Base-by-base conservation (phyloP, 2,329 filamentous ascomycete genomes). In the Rosellinia necatrix region DNA sequence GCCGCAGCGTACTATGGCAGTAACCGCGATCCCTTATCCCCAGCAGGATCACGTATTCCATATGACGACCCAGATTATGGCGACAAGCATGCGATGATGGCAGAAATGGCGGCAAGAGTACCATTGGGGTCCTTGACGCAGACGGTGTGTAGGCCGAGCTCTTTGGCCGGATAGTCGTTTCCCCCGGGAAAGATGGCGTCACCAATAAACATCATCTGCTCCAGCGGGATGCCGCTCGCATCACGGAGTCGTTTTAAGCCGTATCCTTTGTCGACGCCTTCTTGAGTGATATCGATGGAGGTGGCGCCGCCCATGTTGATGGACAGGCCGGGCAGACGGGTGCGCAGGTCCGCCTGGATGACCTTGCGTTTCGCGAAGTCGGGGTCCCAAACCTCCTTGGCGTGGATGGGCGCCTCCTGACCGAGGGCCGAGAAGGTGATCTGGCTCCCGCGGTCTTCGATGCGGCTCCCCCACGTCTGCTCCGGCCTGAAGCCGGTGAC, bases 371-470 rank as follows among this genome's bases (percentile, higher is more conserved):
- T 75, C 22, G 66, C 71, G 54, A 75, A 74, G 49, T 74, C 67
- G 1, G 73, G 71, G 47, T 76, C 74, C 73, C 74, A 76, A 21
- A 51, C 48, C 59, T 73, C 64, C 61, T 75, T 76, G 10, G 61
- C 70, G 6, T 38, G 32, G 7, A 73, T 62, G n/a, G 74, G 73
- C 6, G 74, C 72, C 56, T 73, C 57, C 62, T 75, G 74, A 37
- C 74, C 74, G 1, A 76, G 72, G 2, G 73, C 73, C 1, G 73
- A 75, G 60, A 75, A 74, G 10, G 73, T 76, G 49, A 75, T 74
- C 64, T 75, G 72, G 61, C 71, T 73, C 25, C 73, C 74, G 40
- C 74, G 74, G 56, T 75, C 73, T 54, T 76, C 74, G 55, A 76
- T 74, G 34, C 71, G 65, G 51, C 70, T 61, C 19, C 72, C 74